Evolutionary conservation across 1,139 yeast genomes (phyloP).

Genomic region (Sugiyamaella grinbergsii): DNA sequence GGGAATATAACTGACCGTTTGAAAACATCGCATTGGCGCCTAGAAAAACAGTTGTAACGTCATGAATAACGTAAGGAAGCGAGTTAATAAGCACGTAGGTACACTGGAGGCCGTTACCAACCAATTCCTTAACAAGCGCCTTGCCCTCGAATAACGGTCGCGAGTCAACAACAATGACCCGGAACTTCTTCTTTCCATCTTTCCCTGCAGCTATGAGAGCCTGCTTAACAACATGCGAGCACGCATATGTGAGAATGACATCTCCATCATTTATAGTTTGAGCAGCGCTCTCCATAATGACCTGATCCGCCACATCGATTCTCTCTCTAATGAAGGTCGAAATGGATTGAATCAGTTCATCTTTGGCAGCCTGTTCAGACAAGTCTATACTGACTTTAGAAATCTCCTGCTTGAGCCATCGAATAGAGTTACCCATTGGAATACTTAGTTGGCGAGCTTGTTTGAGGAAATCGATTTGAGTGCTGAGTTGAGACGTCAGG

Average conservation of each 20-base stretch:
- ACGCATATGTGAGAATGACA: conserved; percentile 84
- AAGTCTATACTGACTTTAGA: conserved; percentile 65
- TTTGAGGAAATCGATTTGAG: conserved; percentile 90
- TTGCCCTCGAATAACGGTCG: conserved; percentile 95
- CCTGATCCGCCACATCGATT: conserved; percentile 77
- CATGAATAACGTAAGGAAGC: conserved; percentile 73
- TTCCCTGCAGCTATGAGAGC: conserved; percentile 70
- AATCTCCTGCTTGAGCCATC: conserved; percentile 95
- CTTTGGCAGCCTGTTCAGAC: conserved; percentile 73
- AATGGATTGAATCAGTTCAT: conserved; percentile 63
- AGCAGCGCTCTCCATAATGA: conserved; percentile 81
- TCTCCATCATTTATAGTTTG: conserved; percentile 75
- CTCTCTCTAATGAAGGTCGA: conserved; percentile 83
- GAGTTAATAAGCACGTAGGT: conserved; percentile 81
- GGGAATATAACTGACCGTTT: conserved; percentile 86
- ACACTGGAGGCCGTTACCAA: conserved; percentile 59
- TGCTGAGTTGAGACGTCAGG: conserved; percentile 84
- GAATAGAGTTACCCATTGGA: conserved; percentile 96
- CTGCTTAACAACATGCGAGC: conserved; percentile 79
- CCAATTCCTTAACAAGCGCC: conserved; percentile 63
- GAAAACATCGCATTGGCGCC: conserved; percentile 98
- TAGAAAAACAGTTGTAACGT: conserved; percentile 85
- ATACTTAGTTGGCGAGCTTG: conserved; percentile 90
- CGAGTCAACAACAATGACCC: conserved; percentile 89
- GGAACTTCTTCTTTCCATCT: conserved; percentile 61